Percentiles rank a stretch among this genome's conserved stretches.
Evolutionary conservation across 305 asterid genomes (phyloP).

Genomic region (Withania somnifera): DNA sequence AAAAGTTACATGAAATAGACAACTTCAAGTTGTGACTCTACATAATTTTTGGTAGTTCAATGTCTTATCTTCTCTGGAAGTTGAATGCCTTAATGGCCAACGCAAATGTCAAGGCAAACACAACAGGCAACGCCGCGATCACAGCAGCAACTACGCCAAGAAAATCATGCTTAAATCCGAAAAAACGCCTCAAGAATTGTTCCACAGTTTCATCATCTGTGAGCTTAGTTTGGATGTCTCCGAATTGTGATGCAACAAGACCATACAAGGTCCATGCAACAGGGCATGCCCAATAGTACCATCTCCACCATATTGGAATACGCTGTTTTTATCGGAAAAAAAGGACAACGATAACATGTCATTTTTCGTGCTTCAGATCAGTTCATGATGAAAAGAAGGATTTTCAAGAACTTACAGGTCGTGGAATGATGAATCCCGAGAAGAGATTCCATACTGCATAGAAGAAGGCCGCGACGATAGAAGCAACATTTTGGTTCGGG

Average conservation of each 20-base stretch:
- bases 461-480: conserved; percentile 3
- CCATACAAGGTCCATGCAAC: conserved; percentile 12
- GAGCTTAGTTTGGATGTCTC: neutral
- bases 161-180: conserved; percentile 9
- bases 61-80: conserved; percentile 5
- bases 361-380: neutral
- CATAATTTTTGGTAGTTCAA: too few relatives aligned
- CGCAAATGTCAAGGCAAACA: conserved; percentile 5
- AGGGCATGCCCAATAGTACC: conserved; percentile 14
- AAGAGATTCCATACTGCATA: conserved; percentile 3
- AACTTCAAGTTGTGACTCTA: too few relatives aligned
- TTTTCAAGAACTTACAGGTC: neutral
- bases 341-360: neutral
- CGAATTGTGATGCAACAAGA: conserved; percentile 10
- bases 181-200: conserved; percentile 1
- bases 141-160: conserved; percentile 7
- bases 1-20: too few relatives aligned
- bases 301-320: conserved; percentile 15
- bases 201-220: neutral
- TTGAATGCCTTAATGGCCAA: conserved; percentile 4
- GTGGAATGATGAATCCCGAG: conserved; percentile 7
- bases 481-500: conserved; percentile 2
- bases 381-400: neutral
- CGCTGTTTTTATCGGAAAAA: neutral
- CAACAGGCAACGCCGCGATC: neutral